phyloP scores from a whole-genome alignment of 139 green algal genomes.

The Coelastrella sp. region DNA sequence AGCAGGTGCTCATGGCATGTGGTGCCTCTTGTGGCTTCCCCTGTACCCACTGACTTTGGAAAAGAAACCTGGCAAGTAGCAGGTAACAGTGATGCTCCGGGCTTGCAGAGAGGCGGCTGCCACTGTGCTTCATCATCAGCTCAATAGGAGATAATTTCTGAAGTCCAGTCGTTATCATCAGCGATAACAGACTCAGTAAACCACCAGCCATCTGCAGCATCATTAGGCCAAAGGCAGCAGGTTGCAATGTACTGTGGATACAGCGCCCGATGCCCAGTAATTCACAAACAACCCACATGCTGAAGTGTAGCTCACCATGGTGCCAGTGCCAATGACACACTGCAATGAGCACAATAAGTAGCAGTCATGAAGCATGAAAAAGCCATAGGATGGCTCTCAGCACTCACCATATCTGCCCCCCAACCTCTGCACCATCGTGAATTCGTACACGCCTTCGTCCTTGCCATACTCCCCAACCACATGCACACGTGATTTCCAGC shows the following conservation, averaged over 20 bases:
- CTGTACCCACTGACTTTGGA: too few relatives aligned
- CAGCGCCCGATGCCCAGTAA: not conserved
- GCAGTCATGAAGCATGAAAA: not conserved
- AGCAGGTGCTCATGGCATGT: too few relatives aligned
- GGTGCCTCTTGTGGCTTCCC: too few relatives aligned
- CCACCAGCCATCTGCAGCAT: constrained; percentile 59
- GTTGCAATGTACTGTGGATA: not conserved
- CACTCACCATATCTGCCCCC: constrained; percentile 35
- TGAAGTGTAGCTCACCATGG: not conserved
- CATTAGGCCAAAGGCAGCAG: not conserved
- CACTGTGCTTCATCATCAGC: not conserved
- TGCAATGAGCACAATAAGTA: not conserved
- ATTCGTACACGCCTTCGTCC: constrained; percentile 59
- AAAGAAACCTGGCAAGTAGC: too few relatives aligned
- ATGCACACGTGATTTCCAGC: constrained; percentile 56
- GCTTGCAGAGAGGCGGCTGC: too few relatives aligned
- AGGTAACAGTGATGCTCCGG: too few relatives aligned
- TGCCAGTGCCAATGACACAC: not conserved
- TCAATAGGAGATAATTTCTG: constrained; percentile 37
- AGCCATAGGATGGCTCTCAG: not conserved
- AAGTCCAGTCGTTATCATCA: constrained; percentile 47
- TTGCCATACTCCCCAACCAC: constrained; percentile 55
- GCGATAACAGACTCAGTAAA: constrained; percentile 59
- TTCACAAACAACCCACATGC: not conserved
- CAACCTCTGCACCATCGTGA: constrained; percentile 56